A percentile compares a stretch with the other conserved stretches of the same genome.
These are phyloP conservation scores for Aphanomyces euteiches DNA, from an alignment of 352 stramenopile species.

Conservation along the genomic window DNA sequence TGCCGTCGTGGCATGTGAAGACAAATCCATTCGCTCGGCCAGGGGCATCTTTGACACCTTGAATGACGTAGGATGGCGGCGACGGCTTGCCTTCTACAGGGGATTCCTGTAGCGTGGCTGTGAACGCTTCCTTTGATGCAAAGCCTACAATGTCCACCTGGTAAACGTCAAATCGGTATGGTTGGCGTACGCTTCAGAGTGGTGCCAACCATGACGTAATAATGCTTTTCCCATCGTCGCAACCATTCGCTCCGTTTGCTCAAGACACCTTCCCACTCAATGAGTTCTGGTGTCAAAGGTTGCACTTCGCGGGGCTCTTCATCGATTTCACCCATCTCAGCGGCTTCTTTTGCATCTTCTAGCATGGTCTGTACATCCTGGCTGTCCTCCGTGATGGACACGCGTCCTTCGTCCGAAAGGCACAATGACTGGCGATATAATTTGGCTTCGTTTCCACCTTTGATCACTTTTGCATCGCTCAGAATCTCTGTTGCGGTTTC, in stretches of 20 bases:
- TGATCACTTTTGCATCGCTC: conserved; percentile 69
- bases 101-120: conserved; percentile 57
- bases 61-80: conserved; percentile 52
- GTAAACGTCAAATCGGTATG: too few relatives aligned
- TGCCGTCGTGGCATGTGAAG: conserved; percentile 87
- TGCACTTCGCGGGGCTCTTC: neutral
- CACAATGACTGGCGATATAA: conserved; percentile 57
- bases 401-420: conserved; percentile 12
- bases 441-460: conserved; percentile 81
- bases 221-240: conserved; percentile 75
- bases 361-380: conserved; percentile 24
- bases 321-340: conserved; percentile 11
- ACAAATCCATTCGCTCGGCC: conserved; percentile 76
- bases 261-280: conserved; percentile 80
- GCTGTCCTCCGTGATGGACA: conserved; percentile 9
- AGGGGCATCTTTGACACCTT: conserved; percentile 80
- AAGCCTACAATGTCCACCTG: conserved; percentile 37
- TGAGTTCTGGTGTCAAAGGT: conserved; percentile 41
- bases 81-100: conserved; percentile 36
- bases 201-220: conserved; percentile 83
- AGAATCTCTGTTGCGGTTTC: conserved; percentile 77
- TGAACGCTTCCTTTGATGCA: conserved; percentile 78
- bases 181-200: conserved; percentile 51
- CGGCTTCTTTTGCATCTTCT: conserved; percentile 15
- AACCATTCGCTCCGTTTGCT: conserved; percentile 80